Evolutionary conservation across 2,329 filamentous ascomycete species (phyloP), one percentile per base, ranked within the genome.

Genomic region (Xylariaceae sp.): DNA sequence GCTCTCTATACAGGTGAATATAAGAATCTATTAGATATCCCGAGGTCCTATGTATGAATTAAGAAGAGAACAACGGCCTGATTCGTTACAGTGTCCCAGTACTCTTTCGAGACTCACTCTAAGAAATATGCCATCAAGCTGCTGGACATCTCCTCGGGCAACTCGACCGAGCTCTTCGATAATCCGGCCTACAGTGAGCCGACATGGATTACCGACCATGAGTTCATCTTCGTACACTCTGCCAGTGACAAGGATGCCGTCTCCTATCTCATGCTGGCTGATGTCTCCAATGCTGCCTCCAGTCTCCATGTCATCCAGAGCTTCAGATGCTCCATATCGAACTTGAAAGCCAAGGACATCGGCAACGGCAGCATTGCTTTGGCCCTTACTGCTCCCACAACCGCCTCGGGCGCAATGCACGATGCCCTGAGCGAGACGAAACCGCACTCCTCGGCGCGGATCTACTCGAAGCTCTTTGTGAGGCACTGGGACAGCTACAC

Each of bases 401-500:
- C 84, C 3, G 81, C 87, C 2, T 80, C 86, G 51, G 92, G 90
- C 4, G 77, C 83, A 1, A 80, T 94, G 30, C 86, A 86, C 74
- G 89, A 89, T 70, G 78, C 84, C 10, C 78, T 85, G 44, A 78
- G 80, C 11, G 84, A 82, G 44, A 76, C 82, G 63, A 84, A 86
- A 69, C 77, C 82, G 1, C 74, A 79, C 23, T 87, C 87, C 17
- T 82, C 84, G 2, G 90, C 84, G 34, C 86, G 83, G 67, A 81
- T 91, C 18, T 94, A 94, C 73, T 84, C 84, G 17, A 84, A 82
- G 52, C 82, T 92, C 30, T 94, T 90, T 68, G 88, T 90, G 34
- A 83, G 90, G 11, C 89, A 95, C 69, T 95, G 90, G 90, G 90
- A 95, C 71, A 74, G 81, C n/a, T 95, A 88, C 75, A 78, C 86